Evolutionary conservation across 2,329 filamentous ascomycete species (phyloP).

Genomic region (Dactylellina parvicollis): DNA sequence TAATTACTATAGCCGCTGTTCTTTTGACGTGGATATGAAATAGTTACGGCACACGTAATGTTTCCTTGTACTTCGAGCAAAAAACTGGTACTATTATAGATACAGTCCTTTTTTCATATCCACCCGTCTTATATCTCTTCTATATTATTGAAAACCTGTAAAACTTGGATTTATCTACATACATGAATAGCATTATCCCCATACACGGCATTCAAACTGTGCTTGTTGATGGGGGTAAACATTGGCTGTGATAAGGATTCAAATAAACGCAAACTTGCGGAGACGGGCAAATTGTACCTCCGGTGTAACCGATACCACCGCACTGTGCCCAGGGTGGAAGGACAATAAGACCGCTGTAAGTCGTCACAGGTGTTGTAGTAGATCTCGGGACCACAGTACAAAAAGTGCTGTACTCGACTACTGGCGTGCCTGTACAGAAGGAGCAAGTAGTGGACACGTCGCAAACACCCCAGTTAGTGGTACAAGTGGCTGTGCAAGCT

Average conservation of each 20-base stretch:
- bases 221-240: slow-evolving; percentile 6
- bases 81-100: neutral
- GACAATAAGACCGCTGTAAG: neutral
- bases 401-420: slow-evolving; percentile 4
- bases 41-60: neutral
- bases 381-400: slow-evolving; percentile 2
- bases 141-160: slow-evolving; percentile 6
- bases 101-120: neutral
- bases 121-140: neutral
- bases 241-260: slow-evolving; percentile 7
- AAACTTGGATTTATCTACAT: slow-evolving; percentile 1
- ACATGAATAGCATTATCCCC: slow-evolving; percentile 1
- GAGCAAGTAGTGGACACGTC: slow-evolving; percentile 3
- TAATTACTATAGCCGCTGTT: neutral
- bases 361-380: slow-evolving; percentile 11
- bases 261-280: slow-evolving; percentile 2
- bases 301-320: slow-evolving; percentile 28
- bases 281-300: slow-evolving; percentile 12
- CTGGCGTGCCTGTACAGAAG: slow-evolving; percentile 5
- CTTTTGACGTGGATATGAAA: neutral
- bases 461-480: slow-evolving; percentile 4
- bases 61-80: neutral
- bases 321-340: slow-evolving; percentile 40
- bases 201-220: slow-evolving; percentile 6
- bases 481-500: slow-evolving; percentile 1